Evolutionary conservation across 495 filamentous ascomycete genomes (phyloP), one percentile per base, ranked within the genome.

Genomic region (Daldinia decipiens): DNA sequence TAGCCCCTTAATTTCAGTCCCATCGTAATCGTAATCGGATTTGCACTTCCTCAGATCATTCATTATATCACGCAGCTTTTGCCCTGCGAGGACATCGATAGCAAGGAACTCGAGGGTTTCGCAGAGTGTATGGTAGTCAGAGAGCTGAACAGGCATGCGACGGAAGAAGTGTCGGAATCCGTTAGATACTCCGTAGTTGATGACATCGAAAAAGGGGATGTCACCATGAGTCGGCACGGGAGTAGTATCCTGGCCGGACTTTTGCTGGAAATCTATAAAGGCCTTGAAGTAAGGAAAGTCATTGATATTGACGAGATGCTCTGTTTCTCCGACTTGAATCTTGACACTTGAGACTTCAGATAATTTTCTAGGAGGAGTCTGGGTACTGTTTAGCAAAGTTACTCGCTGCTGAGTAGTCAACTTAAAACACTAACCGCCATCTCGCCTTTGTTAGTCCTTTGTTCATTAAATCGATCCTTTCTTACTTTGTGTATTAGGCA

Each of bases 111-210:
- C 50, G 54, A 76, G 63, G 6, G 59, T 54, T 26, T 65, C 40
- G 67, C 74, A 76, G 36, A 78, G 71, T 2, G 38, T 27, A 21
- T 56, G 68, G 59, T 78, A 72, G 38, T 68, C 69, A 32, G 63
- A 50, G 19, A 76, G 47, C 31, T 64, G 38, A 11, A 40, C 38
- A 12, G 71, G 73, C 66, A 78, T 68, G 62, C 70, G 68, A 19
- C 71, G 65, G 56, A 77, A 76, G 59, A 77, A 70, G 34, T 77
- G 56, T 26, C 75, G 72, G 36, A 59, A 64, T 3, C 76, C 71
- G 31, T 74, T 71, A 29, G 38, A 29, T 5, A 53, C 29, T 5
- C 51, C 51, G 19, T 58, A 58, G 55, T 58, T 58, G 9, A 58
- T 39, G 34, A 58, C 32, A 11, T 58, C 55, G 21, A 58, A 58